These are phyloP conservation scores for Ceratocystis eucalypticola DNA, from an alignment of 2,329 filamentous ascomycete species.

Conservation along the genomic window DNA sequence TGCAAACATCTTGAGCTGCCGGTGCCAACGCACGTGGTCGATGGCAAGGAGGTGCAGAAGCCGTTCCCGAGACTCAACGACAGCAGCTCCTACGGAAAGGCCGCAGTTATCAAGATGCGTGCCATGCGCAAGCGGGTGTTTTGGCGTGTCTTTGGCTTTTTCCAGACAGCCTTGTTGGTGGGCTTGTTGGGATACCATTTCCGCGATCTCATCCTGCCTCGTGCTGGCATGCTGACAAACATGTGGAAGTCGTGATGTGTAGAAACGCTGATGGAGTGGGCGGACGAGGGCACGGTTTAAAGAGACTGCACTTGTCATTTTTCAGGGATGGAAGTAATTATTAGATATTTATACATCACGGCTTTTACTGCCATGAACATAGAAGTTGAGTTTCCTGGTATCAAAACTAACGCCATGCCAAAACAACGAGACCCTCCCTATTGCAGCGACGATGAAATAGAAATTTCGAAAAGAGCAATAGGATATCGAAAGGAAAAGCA, in stretches of 20 bases:
- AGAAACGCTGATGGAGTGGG: background rate
- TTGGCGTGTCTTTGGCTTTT: constrained; percentile 18
- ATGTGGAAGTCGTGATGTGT: background rate
- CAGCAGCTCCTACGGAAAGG: constrained; percentile 17
- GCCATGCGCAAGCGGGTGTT: constrained; percentile 20
- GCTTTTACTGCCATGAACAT: background rate
- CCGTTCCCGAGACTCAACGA: constrained; percentile 22
- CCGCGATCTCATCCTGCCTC: constrained; percentile 7
- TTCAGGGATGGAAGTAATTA: background rate
- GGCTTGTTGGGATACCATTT: constrained; percentile 14
- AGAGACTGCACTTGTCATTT: no score
- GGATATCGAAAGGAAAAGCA: background rate
- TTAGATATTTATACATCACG: background rate
- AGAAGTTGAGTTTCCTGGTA: background rate
- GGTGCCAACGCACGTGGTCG: constrained; percentile 27
- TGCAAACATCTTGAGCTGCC: constrained; percentile 30
- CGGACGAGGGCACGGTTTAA: background rate
- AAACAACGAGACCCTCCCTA: background rate
- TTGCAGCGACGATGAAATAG: background rate
- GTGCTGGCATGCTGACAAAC: background rate
- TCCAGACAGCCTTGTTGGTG: constrained; percentile 16
- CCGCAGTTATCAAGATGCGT: constrained; percentile 12
- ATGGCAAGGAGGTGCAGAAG: constrained; percentile 19
- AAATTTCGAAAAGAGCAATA: background rate
- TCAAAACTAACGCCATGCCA: constrained; percentile 6